Percentiles rank a stretch among this genome's conserved stretches.
These are phyloP conservation scores for Elsinoe perseae DNA, from an alignment of 2,329 filamentous ascomycete genomes.

Conservation along the genomic window DNA sequence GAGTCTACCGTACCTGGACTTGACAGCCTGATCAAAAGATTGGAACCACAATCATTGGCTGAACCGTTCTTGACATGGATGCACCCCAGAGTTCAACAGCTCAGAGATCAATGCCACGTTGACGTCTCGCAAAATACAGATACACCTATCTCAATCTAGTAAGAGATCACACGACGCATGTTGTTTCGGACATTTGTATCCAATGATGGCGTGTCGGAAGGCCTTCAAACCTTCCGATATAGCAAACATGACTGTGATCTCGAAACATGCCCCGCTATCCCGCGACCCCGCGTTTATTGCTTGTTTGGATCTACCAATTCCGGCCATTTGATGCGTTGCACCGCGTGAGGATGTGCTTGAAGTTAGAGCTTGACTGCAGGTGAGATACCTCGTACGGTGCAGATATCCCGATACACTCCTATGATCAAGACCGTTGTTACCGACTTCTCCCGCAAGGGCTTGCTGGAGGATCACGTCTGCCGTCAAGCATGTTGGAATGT, in stretches of 20 bases:
- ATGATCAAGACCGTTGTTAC: not conserved
- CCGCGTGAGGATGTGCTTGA: not conserved
- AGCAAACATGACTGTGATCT: not conserved
- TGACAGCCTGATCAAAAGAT: not conserved
- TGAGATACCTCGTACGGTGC: not conserved
- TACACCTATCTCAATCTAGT: not conserved
- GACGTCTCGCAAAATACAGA: not conserved
- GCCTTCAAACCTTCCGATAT: not conserved
- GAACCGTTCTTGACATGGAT: constrained; percentile 1
- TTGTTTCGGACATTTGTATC: too few relatives aligned
- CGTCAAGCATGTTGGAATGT: not conserved
- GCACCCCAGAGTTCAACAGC: constrained; percentile 3
- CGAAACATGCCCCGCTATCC: constrained; percentile 12
- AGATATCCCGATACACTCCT: not conserved
- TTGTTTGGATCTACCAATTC: not conserved
- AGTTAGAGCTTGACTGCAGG: not conserved
- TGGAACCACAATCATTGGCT: constrained; percentile 7
- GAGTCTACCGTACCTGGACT: not conserved
- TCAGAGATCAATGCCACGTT: not conserved
- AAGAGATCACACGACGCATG: not conserved
- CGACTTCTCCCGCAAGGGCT: constrained; percentile 9
- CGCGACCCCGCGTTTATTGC: constrained; percentile 3
- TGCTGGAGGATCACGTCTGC: not conserved
- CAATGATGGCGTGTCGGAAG: not conserved
- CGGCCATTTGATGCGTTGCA: not conserved